phyloP scores from a whole-genome alignment of 1,139 yeast genomes.

The Magnusiomyces magnusii region DNA sequence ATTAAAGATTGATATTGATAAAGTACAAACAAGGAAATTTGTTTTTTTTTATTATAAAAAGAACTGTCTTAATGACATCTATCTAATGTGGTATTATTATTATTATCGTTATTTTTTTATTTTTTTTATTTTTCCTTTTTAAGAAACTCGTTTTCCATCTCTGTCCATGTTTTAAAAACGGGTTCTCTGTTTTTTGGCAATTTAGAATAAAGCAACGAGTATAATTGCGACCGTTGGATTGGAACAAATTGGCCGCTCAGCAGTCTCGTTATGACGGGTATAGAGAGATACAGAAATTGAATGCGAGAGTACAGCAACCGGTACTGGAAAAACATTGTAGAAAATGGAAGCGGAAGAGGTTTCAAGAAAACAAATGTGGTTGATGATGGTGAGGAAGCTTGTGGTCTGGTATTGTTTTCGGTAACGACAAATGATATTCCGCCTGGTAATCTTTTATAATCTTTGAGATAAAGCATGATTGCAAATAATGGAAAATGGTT shows the following conservation, averaged over 20 bases:
- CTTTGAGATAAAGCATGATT: conserved; percentile 66
- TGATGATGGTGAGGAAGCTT: conserved; percentile 20
- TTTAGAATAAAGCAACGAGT: conserved; percentile 43
- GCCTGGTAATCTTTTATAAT: conserved; percentile 83
- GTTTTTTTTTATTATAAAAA: no score
- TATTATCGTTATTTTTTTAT: no score
- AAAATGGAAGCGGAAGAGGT: conserved; percentile 41
- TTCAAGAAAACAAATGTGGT: conserved; percentile 28
- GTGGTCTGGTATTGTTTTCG: neutral
- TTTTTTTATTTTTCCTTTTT: neutral
- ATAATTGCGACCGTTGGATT: conserved; percentile 41
- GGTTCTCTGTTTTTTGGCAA: conserved; percentile 38
- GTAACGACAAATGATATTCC: conserved; percentile 49
- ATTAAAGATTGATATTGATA: no score
- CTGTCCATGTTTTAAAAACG: neutral
- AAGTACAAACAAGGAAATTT: no score
- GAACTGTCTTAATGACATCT: no score
- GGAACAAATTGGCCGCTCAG: conserved; percentile 42
- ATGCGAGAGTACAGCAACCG: conserved; percentile 37
- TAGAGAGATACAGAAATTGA: conserved; percentile 39
- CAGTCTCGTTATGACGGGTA: conserved; percentile 35
- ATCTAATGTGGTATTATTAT: no score
- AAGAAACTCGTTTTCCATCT: neutral
- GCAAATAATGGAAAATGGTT: conserved; percentile 88
- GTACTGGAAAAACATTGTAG: conserved; percentile 44